These are phyloP conservation scores for Westerdykella aurantiaca DNA, from an alignment of 2,329 filamentous ascomycete genomes.

Conservation along the genomic window DNA sequence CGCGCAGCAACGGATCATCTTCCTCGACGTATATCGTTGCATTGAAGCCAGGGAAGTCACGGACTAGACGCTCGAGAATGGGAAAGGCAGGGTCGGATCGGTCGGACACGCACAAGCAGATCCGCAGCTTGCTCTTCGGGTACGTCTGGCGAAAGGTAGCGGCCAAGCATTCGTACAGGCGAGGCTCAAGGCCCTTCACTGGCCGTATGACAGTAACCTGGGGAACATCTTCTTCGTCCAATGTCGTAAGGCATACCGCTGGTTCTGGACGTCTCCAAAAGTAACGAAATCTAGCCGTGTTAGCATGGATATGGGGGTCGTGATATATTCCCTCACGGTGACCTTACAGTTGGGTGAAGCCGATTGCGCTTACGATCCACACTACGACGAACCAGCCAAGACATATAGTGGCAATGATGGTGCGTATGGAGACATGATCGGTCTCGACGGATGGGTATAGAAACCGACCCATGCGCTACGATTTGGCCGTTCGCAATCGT, in stretches of 20 bases:
- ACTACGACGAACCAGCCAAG: constrained; percentile 54
- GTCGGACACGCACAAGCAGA: constrained; percentile 76
- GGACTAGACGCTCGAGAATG: constrained; percentile 63
- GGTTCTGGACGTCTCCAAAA: constrained; percentile 45
- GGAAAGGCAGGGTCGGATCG: constrained; percentile 70
- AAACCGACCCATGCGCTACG: constrained; percentile 32
- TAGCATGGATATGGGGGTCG: constrained; percentile 6
- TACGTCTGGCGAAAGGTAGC: constrained; percentile 81
- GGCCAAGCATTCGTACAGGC: constrained; percentile 86
- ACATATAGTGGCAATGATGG: constrained; percentile 42
- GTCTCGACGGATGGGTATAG: constrained; percentile 17
- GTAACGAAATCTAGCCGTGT: constrained; percentile 46
- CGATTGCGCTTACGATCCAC: constrained; percentile 52
- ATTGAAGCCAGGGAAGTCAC: constrained; percentile 67
- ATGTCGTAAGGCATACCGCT: constrained; percentile 37
- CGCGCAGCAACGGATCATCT: constrained; percentile 66
- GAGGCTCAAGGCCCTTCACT: constrained; percentile 84
- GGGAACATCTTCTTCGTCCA: constrained; percentile 52
- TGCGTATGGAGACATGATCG: constrained; percentile 30
- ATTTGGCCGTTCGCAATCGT: neutral
- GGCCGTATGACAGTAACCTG: constrained; percentile 88
- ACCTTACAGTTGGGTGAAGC: constrained; percentile 55
- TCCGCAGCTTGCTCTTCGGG: constrained; percentile 66
- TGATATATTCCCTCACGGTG: constrained; percentile 1
- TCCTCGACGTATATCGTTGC: constrained; percentile 72